Conservation (phyloP, 495 filamentous ascomycete genomes). For the Annulohypoxylon nitens region DNA sequence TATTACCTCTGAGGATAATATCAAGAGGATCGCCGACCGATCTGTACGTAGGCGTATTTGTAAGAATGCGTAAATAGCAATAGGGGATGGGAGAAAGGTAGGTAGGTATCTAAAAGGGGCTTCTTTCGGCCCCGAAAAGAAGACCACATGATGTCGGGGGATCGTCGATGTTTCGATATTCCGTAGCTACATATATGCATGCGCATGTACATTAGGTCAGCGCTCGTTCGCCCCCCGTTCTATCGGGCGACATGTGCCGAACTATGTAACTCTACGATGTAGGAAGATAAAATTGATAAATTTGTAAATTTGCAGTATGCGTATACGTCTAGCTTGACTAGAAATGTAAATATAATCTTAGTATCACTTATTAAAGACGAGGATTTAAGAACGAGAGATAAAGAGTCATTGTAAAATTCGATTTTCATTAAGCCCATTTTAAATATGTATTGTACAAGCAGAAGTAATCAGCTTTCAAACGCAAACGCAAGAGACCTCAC, state of each 20-base stretch:
- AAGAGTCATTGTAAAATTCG: background rate
- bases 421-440: constrained; percentile 7
- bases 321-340: background rate
- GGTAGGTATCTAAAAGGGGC: background rate
- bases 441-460: constrained; percentile 10
- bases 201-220: background rate
- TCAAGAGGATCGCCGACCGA: background rate
- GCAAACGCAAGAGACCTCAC: background rate
- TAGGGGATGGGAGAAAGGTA: background rate
- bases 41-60: background rate
- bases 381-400: background rate
- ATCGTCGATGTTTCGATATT: constrained; percentile 1
- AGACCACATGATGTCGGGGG: background rate
- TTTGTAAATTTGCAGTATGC: background rate
- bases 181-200: background rate
- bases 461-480: background rate
- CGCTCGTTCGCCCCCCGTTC: background rate
- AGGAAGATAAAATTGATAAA: background rate
- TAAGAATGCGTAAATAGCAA: background rate
- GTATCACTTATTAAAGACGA: background rate
- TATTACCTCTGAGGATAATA: background rate
- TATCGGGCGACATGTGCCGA: background rate
- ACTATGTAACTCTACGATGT: background rate
- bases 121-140: background rate
- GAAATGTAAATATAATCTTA: background rate